phyloP scores from a whole-genome alignment of 805 yeast species.

The Hanseniaspora valbyensis region DNA sequence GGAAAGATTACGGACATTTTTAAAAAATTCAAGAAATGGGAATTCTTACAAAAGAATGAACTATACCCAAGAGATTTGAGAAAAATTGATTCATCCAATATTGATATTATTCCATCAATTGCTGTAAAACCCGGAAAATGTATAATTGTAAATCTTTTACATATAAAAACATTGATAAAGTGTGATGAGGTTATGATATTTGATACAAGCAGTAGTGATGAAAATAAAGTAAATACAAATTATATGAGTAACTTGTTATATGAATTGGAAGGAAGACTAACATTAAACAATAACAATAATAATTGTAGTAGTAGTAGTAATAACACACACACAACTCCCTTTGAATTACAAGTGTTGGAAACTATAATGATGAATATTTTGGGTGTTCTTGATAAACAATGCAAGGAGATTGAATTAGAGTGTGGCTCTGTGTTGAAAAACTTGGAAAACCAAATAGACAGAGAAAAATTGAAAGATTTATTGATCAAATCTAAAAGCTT shows the following conservation, averaged over 20 bases:
- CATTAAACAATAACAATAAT: too few relatives aligned
- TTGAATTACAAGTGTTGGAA: conserved; percentile 76
- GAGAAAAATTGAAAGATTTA: conserved; percentile 62
- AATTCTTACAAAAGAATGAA: conserved; percentile 60
- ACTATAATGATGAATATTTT: conserved; percentile 71
- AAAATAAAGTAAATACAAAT: conserved; percentile 28
- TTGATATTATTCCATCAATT: conserved; percentile 82
- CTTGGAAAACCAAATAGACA: conserved; percentile 67
- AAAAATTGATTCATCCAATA: conserved; percentile 59
- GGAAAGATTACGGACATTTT: conserved; percentile 75
- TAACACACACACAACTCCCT: too few relatives aligned
- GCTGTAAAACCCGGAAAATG: conserved; percentile 65
- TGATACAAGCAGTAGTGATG: conserved; percentile 40
- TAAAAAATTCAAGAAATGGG: conserved; percentile 65
- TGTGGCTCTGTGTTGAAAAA: conserved; percentile 58
- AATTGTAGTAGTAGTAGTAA: too few relatives aligned
- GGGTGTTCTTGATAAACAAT: conserved; percentile 66
- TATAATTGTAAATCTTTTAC: conserved; percentile 69
- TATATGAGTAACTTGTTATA: conserved; percentile 64
- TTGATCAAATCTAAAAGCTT: conserved; percentile 62
- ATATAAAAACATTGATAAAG: conserved; percentile 82
- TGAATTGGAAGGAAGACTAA: conserved; percentile 58
- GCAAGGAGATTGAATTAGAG: conserved; percentile 43
- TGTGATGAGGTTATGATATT: conserved; percentile 70
- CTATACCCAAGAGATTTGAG: conserved; percentile 79